A percentile compares a stretch with the other conserved stretches of the same genome.
phyloP scores from a whole-genome alignment of 176 grass and related monocot species.

The maize (Zea mays) region Zm-B73-REFERENCE-NAM-5.0 NC_050104.1:97883001-97883500 shows the following conservation, averaged over 20 bases:
- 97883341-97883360: conserved; percentile 64
- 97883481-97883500: conserved; percentile 62
- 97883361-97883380: conserved; percentile 98
- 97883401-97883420: conserved; percentile 75
- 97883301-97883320: conserved; percentile 74
- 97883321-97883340: conserved; percentile 79
- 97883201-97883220: conserved; percentile 62
- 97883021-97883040: conserved; percentile 82
- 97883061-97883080: no score
- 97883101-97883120: neutral
- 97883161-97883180: conserved; percentile 41
- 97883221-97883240: conserved; percentile 55
- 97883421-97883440: conserved; percentile 94
- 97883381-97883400: conserved; percentile 86
- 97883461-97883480: conserved; percentile 45
- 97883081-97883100: no score
- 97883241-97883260: conserved; percentile 66
- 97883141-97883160: conserved; percentile 63
- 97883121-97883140: conserved; percentile 50
- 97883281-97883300: conserved; percentile 74
- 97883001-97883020: conserved; percentile 58
- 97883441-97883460: conserved; percentile 74
- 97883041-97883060: conserved; percentile 15
- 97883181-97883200: conserved; percentile 61
- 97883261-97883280: conserved; percentile 59